Evolutionary conservation across 768 basidiomycete genomes (phyloP).

Genomic region (Kwoniella dendrophila): DNA sequence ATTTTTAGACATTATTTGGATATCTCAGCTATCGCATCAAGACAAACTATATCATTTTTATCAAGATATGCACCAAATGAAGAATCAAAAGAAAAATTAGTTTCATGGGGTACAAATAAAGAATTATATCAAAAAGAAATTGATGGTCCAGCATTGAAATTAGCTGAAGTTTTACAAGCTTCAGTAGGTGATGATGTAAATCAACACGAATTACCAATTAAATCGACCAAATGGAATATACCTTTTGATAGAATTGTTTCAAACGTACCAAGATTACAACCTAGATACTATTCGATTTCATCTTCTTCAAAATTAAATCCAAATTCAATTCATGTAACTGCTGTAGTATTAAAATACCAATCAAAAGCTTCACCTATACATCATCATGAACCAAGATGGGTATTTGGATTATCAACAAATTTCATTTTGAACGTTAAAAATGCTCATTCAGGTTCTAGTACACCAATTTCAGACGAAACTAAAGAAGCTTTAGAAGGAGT

Average conservation of each 20-base stretch:
- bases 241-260: conserved; percentile 98
- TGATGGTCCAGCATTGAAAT: conserved; percentile 75
- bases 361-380: conserved; percentile 63
- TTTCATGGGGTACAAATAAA: conserved; percentile 80
- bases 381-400: conserved; percentile 64
- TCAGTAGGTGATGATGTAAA: conserved; percentile 71
- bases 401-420: conserved; percentile 91
- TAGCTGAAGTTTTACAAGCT: conserved; percentile 88
- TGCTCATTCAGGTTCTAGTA: conserved; percentile 58
- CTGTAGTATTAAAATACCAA: conserved; percentile 91
- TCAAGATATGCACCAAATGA: conserved; percentile 85
- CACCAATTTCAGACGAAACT: conserved; percentile 21
- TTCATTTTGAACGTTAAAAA: conserved; percentile 91
- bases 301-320: conserved; percentile 91
- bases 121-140: conserved; percentile 79
- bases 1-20: conserved; percentile 97
- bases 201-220: conserved; percentile 58
- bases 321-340: conserved; percentile 89
- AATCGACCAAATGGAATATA: conserved; percentile 81
- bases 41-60: conserved; percentile 84
- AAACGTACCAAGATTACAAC: conserved; percentile 87
- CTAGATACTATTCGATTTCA: conserved; percentile 97
- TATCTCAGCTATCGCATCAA: conserved; percentile 89
- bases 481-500: conserved; percentile 52
- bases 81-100: conserved; percentile 72